Evolutionary conservation across 129 eudicot species (phyloP), one percentile per base, ranked within the genome.

Genomic region (Daucus carota): DNA sequence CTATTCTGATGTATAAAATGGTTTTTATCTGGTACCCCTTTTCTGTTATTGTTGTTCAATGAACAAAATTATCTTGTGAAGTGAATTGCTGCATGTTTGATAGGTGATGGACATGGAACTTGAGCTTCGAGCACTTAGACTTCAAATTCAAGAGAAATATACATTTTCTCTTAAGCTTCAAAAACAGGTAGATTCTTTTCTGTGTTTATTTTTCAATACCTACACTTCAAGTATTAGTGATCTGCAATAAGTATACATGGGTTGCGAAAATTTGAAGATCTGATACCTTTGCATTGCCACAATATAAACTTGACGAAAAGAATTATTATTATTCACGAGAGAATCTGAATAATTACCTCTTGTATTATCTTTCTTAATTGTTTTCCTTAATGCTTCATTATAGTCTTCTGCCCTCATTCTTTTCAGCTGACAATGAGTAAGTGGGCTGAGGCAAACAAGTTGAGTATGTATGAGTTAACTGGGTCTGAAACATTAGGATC

Each of bases 91-190:
- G 60, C 20, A 62, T 75, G 38, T 76, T 63, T 54, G 79, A 9
- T 74, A 95, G 99, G 97, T 95, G 74, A 87, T 89, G 90, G 97
- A 88, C 83, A 95, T 95, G 99, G 99, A 95, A 77, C 91, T 86
- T 54, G 99, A 95, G 80, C 99, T 95, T 74, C 89, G 88, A 69
- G 99, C 92, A 57, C 82, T 95, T 52, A 87, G 99, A 75, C 75
- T 83, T 63, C 95, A 88, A 80, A 92, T 95, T 62, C 86, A 86
- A 60, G 97, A 95, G 85, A 95, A 95, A 87, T 86, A 90, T 43
- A 88, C 90, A 72, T 73, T 89, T 66, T 92, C 99, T 59, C 83
- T 92, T 33, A 87, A 83, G 84, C 97, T 95, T 80, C 96, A 92
- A 78, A 91, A 92, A 79, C 92, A 95, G 99, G 99, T 95, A 32